phyloP scores from a whole-genome alignment of 164 flowering plant genomes.

The Chloranthus sessilifolius region DNA sequence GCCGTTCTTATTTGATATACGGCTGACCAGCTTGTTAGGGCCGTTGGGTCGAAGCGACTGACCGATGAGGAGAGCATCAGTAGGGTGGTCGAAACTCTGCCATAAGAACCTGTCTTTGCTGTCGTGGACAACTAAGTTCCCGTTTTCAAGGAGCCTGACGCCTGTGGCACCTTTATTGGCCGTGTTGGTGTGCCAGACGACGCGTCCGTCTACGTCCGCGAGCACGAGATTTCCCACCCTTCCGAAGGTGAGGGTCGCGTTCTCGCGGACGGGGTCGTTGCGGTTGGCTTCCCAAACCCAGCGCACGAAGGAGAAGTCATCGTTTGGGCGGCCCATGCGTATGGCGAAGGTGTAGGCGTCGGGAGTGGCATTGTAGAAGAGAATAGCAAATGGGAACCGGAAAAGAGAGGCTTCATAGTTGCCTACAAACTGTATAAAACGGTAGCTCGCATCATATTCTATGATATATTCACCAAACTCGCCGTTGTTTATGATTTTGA shows the following conservation, averaged over 20 bases:
- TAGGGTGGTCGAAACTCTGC: constrained; percentile 51
- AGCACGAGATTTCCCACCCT: constrained; percentile 45
- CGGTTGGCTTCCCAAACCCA: constrained; percentile 67
- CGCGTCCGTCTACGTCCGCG: constrained; percentile 33
- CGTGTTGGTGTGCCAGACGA: constrained; percentile 51
- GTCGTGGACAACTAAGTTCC: constrained; percentile 47
- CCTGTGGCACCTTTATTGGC: constrained; percentile 46
- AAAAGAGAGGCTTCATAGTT: too few relatives aligned
- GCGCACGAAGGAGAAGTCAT: constrained; percentile 18
- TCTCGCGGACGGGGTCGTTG: constrained; percentile 36
- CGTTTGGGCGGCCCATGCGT: constrained; percentile 10
- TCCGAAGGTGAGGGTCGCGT: constrained; percentile 34
- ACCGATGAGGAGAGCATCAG: constrained; percentile 47
- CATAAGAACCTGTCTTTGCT: constrained; percentile 34
- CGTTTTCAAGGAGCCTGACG: constrained; percentile 32
- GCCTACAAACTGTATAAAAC: constrained; percentile 1
- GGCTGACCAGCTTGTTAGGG: too few relatives aligned
- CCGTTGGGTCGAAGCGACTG: constrained; percentile 24
- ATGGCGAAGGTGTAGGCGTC: constrained; percentile 20
- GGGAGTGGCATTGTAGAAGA: constrained; percentile 30
- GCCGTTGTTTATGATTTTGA: constrained; percentile 33
- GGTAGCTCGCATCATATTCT: constrained; percentile 37
- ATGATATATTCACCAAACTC: constrained; percentile 27
- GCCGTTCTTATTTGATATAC: too few relatives aligned
- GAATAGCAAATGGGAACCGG: constrained; percentile 16